Conservation (phyloP, 495 filamentous ascomycete species). For the Penicillium cosmopolitanum region DNA sequence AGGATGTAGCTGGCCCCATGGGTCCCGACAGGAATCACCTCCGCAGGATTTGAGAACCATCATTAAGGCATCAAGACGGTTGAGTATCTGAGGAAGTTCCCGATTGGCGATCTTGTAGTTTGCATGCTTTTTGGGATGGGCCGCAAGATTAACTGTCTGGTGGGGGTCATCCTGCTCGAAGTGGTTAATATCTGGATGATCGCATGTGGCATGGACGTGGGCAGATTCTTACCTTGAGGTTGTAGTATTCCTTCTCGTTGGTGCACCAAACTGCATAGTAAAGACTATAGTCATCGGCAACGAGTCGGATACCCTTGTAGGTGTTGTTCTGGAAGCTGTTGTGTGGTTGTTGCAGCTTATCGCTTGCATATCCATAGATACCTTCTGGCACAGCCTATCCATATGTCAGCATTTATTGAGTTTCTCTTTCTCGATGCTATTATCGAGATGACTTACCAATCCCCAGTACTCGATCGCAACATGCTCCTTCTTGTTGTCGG, state of each 20-base stretch:
- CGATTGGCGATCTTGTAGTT: conserved; percentile 30
- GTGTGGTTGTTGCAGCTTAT: conserved; percentile 19
- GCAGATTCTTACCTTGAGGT: conserved; percentile 47
- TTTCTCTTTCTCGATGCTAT: not conserved
- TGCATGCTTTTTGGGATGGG: conserved; percentile 19
- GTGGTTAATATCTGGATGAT: not conserved
- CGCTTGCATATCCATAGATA: conserved; percentile 38
- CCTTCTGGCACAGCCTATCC: conserved; percentile 52
- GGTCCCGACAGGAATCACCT: conserved; percentile 50
- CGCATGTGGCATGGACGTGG: not conserved
- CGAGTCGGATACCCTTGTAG: conserved; percentile 61
- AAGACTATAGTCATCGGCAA: conserved; percentile 53
- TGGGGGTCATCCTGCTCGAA: conserved; percentile 53
- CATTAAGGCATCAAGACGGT: conserved; percentile 59
- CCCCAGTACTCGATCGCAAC: conserved; percentile 68
- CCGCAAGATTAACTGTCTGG: conserved; percentile 56
- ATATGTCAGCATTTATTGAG: not conserved
- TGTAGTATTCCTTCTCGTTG: conserved; percentile 61
- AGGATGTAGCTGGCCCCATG: conserved; percentile 61
- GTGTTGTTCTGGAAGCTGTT: conserved; percentile 52
- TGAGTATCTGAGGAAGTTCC: conserved; percentile 40
- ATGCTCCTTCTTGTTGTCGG: conserved; percentile 54
- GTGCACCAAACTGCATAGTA: conserved; percentile 66
- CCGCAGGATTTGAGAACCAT: conserved; percentile 66
- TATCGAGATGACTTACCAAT: conserved; percentile 25